Conservation (phyloP, 139 green algal genomes). For the Tetraselmis striata region DNA sequence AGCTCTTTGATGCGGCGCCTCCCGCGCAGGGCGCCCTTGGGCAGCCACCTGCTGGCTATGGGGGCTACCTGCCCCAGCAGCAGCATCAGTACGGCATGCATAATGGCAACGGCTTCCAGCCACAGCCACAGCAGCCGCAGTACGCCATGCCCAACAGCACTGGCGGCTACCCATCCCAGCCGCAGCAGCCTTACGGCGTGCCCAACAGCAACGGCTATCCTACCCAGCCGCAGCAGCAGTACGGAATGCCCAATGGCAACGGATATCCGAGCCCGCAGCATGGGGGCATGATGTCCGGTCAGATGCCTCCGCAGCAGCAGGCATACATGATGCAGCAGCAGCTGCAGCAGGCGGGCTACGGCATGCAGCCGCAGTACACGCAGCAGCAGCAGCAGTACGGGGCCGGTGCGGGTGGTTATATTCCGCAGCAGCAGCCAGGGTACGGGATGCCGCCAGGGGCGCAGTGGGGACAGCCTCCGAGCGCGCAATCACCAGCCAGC, state of each 20-base stretch:
- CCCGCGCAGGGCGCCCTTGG: neutral
- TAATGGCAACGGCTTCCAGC: neutral
- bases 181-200: neutral
- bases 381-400: neutral
- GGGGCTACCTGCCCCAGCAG: too few relatives aligned
- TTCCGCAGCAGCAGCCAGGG: neutral
- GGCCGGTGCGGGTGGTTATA: neutral
- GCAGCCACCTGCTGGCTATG: neutral
- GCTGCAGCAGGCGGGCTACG: neutral
- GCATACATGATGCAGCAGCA: neutral
- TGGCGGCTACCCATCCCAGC: too few relatives aligned
- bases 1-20: neutral
- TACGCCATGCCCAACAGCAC: neutral
- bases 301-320: neutral
- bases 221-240: neutral
- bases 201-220: too few relatives aligned
- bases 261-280: neutral
- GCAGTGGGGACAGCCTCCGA: neutral
- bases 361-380: neutral
- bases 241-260: neutral
- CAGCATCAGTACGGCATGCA: neutral
- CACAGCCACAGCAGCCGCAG: neutral
- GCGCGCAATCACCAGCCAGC: neutral
- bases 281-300: neutral
- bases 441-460: neutral